Base-by-base conservation (phyloP, 2,329 filamentous ascomycete species). In the Trichoderma sp. region DNA sequence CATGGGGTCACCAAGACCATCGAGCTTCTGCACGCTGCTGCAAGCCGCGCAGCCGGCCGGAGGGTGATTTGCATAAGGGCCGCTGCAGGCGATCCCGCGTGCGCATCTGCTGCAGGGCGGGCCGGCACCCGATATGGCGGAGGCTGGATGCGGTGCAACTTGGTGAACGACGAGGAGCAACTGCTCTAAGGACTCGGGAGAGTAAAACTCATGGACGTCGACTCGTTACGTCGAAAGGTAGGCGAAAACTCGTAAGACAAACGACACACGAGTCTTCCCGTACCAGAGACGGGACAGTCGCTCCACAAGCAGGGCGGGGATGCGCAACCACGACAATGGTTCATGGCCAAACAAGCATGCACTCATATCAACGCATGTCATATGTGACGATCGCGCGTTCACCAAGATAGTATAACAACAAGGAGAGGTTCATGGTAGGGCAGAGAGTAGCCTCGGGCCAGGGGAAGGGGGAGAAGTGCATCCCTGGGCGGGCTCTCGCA, bases 1-100 rank as follows among this genome's bases (percentile, higher is more conserved):
- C 60, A 63, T 63, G 50, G 50, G 39, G 59, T 54, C 39, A 26
- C 50, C 59, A 30, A 55, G 39, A 28, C 41, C 26, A 63, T 47
- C 60, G 24, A 43, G 51, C 60, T 63, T 45, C 60, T 63, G 60
- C 60, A 63, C 44, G 60, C 60, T 63, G 48, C 60, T 63, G 60
- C 60, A 63, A 55, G 60, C 59, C 59, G 59, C 50, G 47, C 59
- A 54, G 59, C 48, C 48, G 48, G 59, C 15, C 41, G 41, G 60
- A 55, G 60, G 41, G 60, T 63, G 60, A 47, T 63, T 63, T 63
- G 60, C 60, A 63, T 63, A 63, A 63, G 60, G 50, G 60, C 60
- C 15, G 60, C 60, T 63, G 60, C 60, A 55, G 60, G 54, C 34
- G 50, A 63, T 63, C 60, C 60, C 60, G 60, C 60, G 50, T 39